phyloP scores from a whole-genome alignment of 306 rosid species.

The Senna tora region DNA sequence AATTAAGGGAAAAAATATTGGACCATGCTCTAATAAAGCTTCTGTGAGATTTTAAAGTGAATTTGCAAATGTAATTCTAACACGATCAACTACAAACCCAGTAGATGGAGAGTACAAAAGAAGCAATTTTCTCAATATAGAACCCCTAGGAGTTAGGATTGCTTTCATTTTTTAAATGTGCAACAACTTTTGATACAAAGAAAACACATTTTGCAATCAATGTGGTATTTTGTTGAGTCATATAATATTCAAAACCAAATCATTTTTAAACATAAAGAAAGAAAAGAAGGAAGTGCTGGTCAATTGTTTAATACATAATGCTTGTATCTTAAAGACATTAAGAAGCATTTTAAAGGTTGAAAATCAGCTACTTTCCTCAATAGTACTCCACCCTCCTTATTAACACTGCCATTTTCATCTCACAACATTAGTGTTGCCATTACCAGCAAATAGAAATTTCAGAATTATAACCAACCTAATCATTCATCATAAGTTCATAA shows the following conservation, averaged over 20 bases:
- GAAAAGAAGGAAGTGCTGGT: neutral
- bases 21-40: constrained; percentile 16
- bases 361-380: constrained; percentile 16
- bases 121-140: constrained; percentile 24
- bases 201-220: constrained; percentile 15
- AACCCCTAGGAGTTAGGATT: constrained; percentile 22
- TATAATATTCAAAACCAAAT: constrained; percentile 14
- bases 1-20: constrained; percentile 41
- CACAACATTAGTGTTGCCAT: constrained; percentile 4
- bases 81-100: constrained; percentile 28
- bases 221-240: constrained; percentile 15
- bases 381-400: constrained; percentile 5
- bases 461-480: neutral
- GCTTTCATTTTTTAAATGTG: constrained; percentile 1
- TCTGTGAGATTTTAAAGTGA: constrained; percentile 8
- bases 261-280: neutral
- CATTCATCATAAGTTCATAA: too few species aligned
- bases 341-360: neutral
- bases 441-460: constrained; percentile 31
- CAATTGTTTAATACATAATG: neutral
- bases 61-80: constrained; percentile 19
- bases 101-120: constrained; percentile 8
- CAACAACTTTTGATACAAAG: constrained; percentile 1
- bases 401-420: constrained; percentile 26
- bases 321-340: neutral